Base-by-base conservation (phyloP, 371 early-diverging fungal species). In the Synchytrium microbalum region DNA sequence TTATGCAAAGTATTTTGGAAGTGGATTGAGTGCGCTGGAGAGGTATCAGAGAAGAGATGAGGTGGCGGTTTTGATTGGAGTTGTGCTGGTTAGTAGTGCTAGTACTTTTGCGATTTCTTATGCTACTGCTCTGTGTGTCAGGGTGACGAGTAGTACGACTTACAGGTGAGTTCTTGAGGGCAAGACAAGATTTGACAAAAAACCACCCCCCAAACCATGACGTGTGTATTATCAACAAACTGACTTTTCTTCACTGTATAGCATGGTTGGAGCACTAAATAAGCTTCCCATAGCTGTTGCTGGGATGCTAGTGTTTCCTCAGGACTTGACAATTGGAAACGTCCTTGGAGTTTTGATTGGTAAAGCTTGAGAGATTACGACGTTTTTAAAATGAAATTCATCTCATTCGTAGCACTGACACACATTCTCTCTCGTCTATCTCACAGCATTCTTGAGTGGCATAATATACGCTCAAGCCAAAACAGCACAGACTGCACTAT, bases 261-360 rank as follows among this genome's bases (percentile, higher is more conserved):
- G 91, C 54, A 98, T 99, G 98, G 91, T 95, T n/a, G 99, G 99
- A 23, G 96, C 99, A 0, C 81, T 99, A 32, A 99, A 99, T 78
- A 99, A 99, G 73, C 80, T 98, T 25, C 94, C 99, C 1, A 90
- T 99, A 52, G 93, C 99, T 2, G 75, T 93, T 32, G 88, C 92
- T 57, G 98, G 98, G 27, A 92, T 99, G 81, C 60, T 96, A 14
- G 93, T 95, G 74, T 92, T 97, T n/a, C n/a, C n/a, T n/a, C n/a
- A n/a, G n/a, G n/a, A n/a, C n/a, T n/a, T n/a, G n/a, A n/a, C n/a
- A n/a, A n/a, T n/a, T n/a, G n/a, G n/a, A n/a, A n/a, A n/a, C n/a
- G n/a, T n/a, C n/a, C n/a, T n/a, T n/a, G n/a, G n/a, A n/a, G n/a
- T n/a, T n/a, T n/a, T n/a, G n/a, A n/a, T n/a, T n/a, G n/a, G n/a